Evolutionary conservation across 371 early-diverging fungal species (phyloP).

Genomic region (Mortierella sp.): DNA sequence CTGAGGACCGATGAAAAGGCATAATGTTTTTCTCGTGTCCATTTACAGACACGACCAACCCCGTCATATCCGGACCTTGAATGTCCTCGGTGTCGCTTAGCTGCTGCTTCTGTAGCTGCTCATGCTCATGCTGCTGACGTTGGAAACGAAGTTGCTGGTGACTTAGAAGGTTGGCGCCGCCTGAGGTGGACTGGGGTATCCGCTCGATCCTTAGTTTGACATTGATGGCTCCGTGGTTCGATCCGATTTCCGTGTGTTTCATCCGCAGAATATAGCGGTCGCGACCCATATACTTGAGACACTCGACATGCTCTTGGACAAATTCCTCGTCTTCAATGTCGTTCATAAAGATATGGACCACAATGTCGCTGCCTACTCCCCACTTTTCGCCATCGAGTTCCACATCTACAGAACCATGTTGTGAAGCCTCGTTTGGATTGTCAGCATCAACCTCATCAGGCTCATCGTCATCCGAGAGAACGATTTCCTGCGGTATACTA

Average conservation of each 20-base stretch:
- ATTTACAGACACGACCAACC: slow-evolving; percentile 43
- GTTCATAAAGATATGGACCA: slow-evolving; percentile 55
- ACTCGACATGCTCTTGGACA: slow-evolving; percentile 54
- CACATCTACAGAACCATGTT: slow-evolving; percentile 48
- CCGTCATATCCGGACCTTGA: slow-evolving; percentile 12
- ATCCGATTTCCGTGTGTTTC: slow-evolving; percentile 50
- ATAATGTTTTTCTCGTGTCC: slow-evolving; percentile 46
- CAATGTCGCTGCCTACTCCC: slow-evolving; percentile 50
- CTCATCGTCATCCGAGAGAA: slow-evolving; percentile 49
- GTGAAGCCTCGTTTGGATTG: background rate
- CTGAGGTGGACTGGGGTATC: slow-evolving; percentile 36
- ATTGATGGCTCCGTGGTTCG: slow-evolving; percentile 48
- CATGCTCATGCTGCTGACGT: slow-evolving; percentile 26
- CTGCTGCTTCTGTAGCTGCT: slow-evolving; percentile 7
- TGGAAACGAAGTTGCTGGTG: slow-evolving; percentile 36
- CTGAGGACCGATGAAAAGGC: slow-evolving; percentile 30
- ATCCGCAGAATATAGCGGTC: slow-evolving; percentile 51
- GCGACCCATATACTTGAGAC: slow-evolving; percentile 54
- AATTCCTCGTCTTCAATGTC: slow-evolving; percentile 55
- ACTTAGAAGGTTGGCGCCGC: slow-evolving; percentile 28
- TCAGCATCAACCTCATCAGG: slow-evolving; percentile 29
- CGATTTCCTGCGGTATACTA: slow-evolving; percentile 40
- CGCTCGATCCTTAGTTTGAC: slow-evolving; percentile 53
- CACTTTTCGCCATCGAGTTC: slow-evolving; percentile 56
- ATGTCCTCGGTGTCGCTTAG: slow-evolving; percentile 1